Evolutionary conservation across 2,329 filamentous ascomycete genomes (phyloP).

Genomic region (Penicillium sp.): DNA sequence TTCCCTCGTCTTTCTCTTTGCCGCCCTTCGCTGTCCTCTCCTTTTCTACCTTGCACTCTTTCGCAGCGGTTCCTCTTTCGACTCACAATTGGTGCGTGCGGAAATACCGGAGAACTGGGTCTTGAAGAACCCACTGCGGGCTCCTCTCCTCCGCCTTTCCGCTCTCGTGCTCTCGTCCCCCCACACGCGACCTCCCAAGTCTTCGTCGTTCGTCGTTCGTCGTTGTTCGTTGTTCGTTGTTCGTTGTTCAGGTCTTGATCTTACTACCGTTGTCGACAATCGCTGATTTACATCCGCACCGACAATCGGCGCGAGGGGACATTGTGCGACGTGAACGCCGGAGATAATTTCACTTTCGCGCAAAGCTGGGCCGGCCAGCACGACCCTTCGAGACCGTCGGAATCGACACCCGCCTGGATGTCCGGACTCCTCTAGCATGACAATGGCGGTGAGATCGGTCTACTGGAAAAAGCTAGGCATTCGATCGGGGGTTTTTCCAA

Average conservation of each 20-base stretch:
- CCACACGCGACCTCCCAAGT: background rate
- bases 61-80: background rate
- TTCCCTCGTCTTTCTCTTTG: background rate
- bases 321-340: slow-evolving; percentile 1
- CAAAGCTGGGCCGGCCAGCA: background rate
- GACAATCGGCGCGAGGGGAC: slow-evolving; percentile 6
- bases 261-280: background rate
- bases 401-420: slow-evolving; percentile 11
- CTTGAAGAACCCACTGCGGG: slow-evolving; percentile 4
- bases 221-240: background rate
- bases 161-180: background rate
- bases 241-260: background rate
- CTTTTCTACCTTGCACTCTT: background rate
- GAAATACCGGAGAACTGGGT: slow-evolving; percentile 1
- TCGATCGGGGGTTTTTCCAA: slow-evolving; percentile 6
- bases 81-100: background rate
- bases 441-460: slow-evolving; percentile 14
- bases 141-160: slow-evolving; percentile 4
- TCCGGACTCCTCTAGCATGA: slow-evolving; percentile 1
- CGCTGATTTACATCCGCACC: slow-evolving; percentile 9
- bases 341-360: background rate
- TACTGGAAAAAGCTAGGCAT: slow-evolving; percentile 6
- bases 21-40: background rate
- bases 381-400: background rate
- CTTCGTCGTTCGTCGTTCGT: background rate